phyloP scores from a whole-genome alignment of 1,139 yeast species.

The Yarrowia galli region DNA sequence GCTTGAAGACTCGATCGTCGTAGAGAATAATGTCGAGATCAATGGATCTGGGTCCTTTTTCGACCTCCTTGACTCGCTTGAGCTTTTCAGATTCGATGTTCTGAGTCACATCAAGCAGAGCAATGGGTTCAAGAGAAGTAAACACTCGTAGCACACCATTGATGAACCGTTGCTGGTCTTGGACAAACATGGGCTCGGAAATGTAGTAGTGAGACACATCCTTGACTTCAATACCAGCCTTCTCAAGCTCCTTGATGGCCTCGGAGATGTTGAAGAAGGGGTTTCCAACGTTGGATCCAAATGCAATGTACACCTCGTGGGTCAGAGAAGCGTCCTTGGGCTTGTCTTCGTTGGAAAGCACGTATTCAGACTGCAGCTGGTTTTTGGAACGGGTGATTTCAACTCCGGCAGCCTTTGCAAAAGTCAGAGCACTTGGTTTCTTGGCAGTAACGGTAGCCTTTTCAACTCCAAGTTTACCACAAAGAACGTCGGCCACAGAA shows the following conservation, averaged over 20 bases:
- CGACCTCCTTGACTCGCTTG: slow-evolving; percentile 75
- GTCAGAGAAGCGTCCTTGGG: slow-evolving; percentile 41
- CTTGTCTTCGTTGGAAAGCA: background rate
- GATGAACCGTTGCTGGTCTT: slow-evolving; percentile 80
- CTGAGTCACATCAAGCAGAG: slow-evolving; percentile 67
- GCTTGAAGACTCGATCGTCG: slow-evolving; percentile 63
- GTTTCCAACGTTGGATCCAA: slow-evolving; percentile 88
- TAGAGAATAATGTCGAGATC: slow-evolving; percentile 87
- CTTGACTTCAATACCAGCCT: slow-evolving; percentile 57
- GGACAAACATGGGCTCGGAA: slow-evolving; percentile 90
- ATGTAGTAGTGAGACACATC: slow-evolving; percentile 80
- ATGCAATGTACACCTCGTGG: slow-evolving; percentile 77
- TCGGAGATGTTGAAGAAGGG: slow-evolving; percentile 64
- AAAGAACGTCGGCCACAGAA: slow-evolving; percentile 69
- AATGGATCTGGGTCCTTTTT: slow-evolving; percentile 90
- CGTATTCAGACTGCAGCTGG: background rate
- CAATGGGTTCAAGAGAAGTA: slow-evolving; percentile 65
- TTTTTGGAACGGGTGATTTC: slow-evolving; percentile 59
- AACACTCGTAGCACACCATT: slow-evolving; percentile 81
- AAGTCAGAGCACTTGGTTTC: slow-evolving; percentile 88
- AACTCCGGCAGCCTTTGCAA: slow-evolving; percentile 91
- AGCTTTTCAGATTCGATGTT: slow-evolving; percentile 76
- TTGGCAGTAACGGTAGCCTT: slow-evolving; percentile 68
- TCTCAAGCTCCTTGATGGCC: slow-evolving; percentile 63
- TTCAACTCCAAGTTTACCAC: slow-evolving; percentile 52